These are phyloP conservation scores for Calonectria ilicicola DNA, from an alignment of 2,329 filamentous ascomycete genomes.

Conservation along the genomic window DNA sequence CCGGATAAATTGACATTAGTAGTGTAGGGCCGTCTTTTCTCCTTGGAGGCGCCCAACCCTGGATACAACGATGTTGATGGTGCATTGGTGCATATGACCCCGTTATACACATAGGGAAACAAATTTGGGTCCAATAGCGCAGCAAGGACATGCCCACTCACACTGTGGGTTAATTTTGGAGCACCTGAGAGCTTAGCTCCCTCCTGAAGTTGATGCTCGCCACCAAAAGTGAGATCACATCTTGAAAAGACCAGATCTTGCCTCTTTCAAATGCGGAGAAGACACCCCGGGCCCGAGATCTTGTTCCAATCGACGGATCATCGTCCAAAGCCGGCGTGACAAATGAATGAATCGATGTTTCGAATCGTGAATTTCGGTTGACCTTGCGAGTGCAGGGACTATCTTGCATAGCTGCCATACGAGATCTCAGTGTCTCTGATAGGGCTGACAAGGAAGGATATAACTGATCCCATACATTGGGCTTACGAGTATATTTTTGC, in stretches of 20 bases:
- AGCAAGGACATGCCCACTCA: neutral
- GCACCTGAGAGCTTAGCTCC: neutral
- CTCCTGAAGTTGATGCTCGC: neutral
- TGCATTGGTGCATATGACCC: constrained; percentile 10
- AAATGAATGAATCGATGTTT: neutral
- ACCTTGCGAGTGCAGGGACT: neutral
- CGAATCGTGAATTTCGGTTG: constrained; percentile 12
- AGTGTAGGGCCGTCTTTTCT: constrained; percentile 44
- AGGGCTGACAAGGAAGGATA: neutral
- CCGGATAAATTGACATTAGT: constrained; percentile 45
- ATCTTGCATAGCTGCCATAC: neutral
- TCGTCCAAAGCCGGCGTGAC: neutral
- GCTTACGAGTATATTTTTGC: neutral
- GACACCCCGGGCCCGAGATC: constrained; percentile 13
- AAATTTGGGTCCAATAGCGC: neutral
- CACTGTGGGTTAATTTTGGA: neutral
- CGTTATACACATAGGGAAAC: constrained; percentile 28
- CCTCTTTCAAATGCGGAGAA: neutral
- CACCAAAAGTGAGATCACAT: neutral
- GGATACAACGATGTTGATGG: constrained; percentile 30
- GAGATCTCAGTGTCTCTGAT: neutral
- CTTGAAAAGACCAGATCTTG: neutral
- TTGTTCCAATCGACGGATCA: neutral
- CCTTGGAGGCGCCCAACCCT: constrained; percentile 34
- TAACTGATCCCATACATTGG: too few species aligned